A percentile compares a stretch with the other conserved stretches of the same genome.
phyloP scores from a whole-genome alignment of 129 eudicot genomes.

The Ambrosia trifida region DNA sequence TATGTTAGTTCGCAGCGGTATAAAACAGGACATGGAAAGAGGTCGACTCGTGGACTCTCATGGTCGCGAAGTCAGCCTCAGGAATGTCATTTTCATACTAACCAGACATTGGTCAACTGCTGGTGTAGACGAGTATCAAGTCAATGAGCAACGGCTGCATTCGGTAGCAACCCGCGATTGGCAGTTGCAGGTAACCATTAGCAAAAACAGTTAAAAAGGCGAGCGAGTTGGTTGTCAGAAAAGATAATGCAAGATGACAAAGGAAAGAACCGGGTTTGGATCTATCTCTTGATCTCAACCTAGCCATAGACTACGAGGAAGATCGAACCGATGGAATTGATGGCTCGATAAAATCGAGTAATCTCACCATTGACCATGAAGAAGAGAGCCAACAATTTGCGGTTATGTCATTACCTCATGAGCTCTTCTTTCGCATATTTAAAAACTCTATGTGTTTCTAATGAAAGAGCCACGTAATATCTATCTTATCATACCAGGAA shows the following conservation, averaged over 20 bases:
- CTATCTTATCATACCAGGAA: no score
- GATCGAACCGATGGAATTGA: conserved; percentile 67
- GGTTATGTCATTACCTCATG: conserved; percentile 59
- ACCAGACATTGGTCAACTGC: conserved; percentile 77
- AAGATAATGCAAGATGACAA: conserved; percentile 40
- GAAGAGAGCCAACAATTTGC: conserved; percentile 54
- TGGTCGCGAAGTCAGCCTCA: conserved; percentile 91
- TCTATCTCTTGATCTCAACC: conserved; percentile 73
- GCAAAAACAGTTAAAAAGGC: conserved; percentile 50
- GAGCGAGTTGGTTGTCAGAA: conserved; percentile 53
- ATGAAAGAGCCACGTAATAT: no score
- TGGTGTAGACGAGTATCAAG: conserved; percentile 23
- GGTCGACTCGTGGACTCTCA: conserved; percentile 80
- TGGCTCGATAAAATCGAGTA: conserved; percentile 78
- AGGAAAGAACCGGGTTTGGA: conserved; percentile 56
- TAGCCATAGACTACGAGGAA: conserved; percentile 56
- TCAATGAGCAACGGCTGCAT: conserved; percentile 59
- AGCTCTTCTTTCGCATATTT: no score
- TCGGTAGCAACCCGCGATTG: conserved; percentile 55
- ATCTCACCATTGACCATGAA: conserved; percentile 70
- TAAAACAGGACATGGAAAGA: conserved; percentile 83
- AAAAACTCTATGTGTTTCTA: no score
- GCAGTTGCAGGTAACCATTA: conserved; percentile 56
- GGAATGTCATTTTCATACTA: conserved; percentile 73
- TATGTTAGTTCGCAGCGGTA: conserved; percentile 57